Percentiles rank a stretch among this genome's conserved stretches.
Conservation (phyloP, 1,139 yeast species). For the Tardiomyces digboiensis region DNA sequence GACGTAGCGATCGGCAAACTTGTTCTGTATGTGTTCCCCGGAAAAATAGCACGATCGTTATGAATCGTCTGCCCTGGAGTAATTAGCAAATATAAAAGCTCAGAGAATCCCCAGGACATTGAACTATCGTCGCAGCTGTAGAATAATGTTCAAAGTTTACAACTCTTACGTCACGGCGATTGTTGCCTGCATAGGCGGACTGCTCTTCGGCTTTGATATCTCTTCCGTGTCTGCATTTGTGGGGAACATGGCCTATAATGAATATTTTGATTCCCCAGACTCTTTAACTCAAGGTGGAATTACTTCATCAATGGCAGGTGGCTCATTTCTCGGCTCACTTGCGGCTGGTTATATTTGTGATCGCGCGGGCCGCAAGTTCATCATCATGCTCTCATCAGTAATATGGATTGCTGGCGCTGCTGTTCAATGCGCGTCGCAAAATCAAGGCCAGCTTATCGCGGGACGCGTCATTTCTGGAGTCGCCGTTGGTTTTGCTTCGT, state of each 20-base stretch:
- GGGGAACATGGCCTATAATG: constrained; percentile 53
- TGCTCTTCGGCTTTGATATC: constrained; percentile 92
- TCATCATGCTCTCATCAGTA: constrained; percentile 64
- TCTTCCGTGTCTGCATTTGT: constrained; percentile 85
- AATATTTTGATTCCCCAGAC: constrained; percentile 25
- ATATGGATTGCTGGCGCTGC: constrained; percentile 74
- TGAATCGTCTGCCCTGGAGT: too few relatives aligned
- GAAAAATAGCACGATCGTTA: too few relatives aligned
- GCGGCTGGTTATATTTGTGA: constrained; percentile 43
- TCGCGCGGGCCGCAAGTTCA: constrained; percentile 61
- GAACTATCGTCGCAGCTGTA: too few relatives aligned
- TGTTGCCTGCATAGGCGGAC: constrained; percentile 84
- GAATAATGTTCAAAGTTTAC: too few relatives aligned
- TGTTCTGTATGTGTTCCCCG: too few relatives aligned
- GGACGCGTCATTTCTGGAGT: constrained; percentile 62
- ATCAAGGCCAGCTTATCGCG: constrained; percentile 59
- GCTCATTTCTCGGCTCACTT: constrained; percentile 48
- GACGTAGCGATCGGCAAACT: too few relatives aligned
- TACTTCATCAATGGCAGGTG: constrained; percentile 64
- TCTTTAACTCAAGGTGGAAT: constrained; percentile 68
- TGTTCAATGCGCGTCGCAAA: constrained; percentile 66
- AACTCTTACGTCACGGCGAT: constrained; percentile 29
- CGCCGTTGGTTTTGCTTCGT: constrained; percentile 63
- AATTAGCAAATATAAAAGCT: too few relatives aligned
- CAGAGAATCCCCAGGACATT: too few relatives aligned